Base-by-base conservation (phyloP, 2,329 filamentous ascomycete genomes). In the Trichoderma breve region DNA sequence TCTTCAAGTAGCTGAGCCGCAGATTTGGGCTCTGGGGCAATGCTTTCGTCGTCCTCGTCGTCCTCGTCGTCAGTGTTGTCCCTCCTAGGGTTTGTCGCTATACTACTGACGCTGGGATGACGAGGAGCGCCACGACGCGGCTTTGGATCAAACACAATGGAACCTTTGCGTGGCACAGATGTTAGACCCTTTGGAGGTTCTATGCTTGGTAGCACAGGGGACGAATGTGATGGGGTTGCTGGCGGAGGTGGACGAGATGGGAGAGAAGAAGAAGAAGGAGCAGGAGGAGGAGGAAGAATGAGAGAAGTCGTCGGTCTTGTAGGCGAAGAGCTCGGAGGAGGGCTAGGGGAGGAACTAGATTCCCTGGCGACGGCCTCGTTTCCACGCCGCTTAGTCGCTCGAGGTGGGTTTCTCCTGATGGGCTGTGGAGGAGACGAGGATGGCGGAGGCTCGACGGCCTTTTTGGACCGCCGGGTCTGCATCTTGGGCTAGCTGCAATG, bases 101-200 rank as follows among this genome's bases (percentile, higher is more conserved):
- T 73, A 65, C 74, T 76, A 18, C 66, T 65, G 28, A 68, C 39
- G 21, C 70, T 72, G 9, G 55, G 73, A 15, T 71, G 71, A 32
- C 57, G 26, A n/a, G 70, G 77, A 61, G 77, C 74, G n/a, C 76
- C 77, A 28, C 78, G 77, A 15, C 76, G 74, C 51, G 78, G 57
- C 14, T 72, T 62, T 1, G 74, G 74, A 36, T 75, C 70, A 28
- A 34, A 34, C 18, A 71, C 65, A 28, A 76, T 53, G 26, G 71
- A 72, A 18, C 72, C 73, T 39, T 62, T 73, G 30, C 67, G 58
- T 21, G 58, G 57, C 18, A 69, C 47, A 34, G 66, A 51, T 18
- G 65, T 69, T 12, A 69, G 43, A 24, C 65, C 65, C 24, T 61
- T 58, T 15, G 65, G 65, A 15, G 26, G 6, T 6, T 60, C 18